A percentile compares a stretch with the other conserved stretches of the same genome.
phyloP scores from a whole-genome alignment of 164 flowering plant genomes.

The Liriodendron chinense region DNA sequence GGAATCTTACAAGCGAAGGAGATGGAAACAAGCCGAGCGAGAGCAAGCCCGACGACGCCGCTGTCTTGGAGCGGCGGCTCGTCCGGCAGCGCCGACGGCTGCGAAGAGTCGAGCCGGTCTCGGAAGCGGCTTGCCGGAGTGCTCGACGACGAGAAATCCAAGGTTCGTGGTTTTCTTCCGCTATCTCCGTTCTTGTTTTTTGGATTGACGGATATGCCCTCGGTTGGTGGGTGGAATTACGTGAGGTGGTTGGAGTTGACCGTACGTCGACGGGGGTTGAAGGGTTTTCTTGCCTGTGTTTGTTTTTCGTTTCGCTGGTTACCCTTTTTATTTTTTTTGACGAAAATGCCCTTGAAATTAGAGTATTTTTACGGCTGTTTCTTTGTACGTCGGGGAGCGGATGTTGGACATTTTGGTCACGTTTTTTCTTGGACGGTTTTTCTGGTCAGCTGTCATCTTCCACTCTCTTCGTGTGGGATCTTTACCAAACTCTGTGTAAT shows the following conservation, averaged over 20 bases:
- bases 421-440: constrained; percentile 34
- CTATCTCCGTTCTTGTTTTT: neutral
- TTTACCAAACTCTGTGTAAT: neutral
- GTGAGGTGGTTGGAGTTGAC: too few species aligned
- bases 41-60: constrained; percentile 63
- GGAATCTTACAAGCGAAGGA: constrained; percentile 8
- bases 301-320: neutral
- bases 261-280: too few species aligned
- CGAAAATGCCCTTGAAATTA: constrained; percentile 6
- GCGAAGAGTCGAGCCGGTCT: constrained; percentile 38
- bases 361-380: neutral
- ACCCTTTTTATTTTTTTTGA: constrained; percentile 9
- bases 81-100: constrained; percentile 12
- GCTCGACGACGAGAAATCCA: constrained; percentile 38
- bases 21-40: constrained; percentile 22
- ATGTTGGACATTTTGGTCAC: constrained; percentile 8
- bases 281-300: neutral
- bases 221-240: neutral
- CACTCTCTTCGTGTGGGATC: neutral
- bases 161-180: constrained; percentile 26
- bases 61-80: constrained; percentile 61
- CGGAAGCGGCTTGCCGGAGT: neutral
- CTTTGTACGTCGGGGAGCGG: too few species aligned
- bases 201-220: constrained; percentile 1
- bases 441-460: constrained; percentile 29